Evolutionary conservation across 768 basidiomycete species (phyloP), one percentile per base, ranked within the genome.

Genomic region (Rubroboletus satanas): DNA sequence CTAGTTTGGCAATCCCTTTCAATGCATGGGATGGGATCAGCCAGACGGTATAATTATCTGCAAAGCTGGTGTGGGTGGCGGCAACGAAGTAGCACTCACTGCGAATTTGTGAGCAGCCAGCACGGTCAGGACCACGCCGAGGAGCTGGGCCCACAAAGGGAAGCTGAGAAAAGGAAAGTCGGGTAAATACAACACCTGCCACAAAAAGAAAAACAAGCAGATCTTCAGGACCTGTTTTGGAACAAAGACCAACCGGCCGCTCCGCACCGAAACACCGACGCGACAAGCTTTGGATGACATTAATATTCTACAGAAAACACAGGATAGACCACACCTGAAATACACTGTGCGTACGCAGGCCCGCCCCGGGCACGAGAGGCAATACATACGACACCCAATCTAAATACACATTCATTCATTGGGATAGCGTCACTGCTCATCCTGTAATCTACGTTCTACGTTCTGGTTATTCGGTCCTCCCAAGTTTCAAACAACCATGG

Each of bases 181-280:
- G 8, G 43, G 47, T 14, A 35, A 60, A 48, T 46, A 65, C 55
- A 54, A 60, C 51, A 33, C 46, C 29, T 51, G 17, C 58, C 49
- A 26, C 26, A 35, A 59, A 58, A 52, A 56, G 35, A 36, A n/a
- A 15, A 42, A n/a, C 23, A 26, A 26, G 26, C 26, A 26, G 26
- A 7, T n/a, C 28, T n/a, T 35, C 33, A 35, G 42, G 11, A n/a
- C 46, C n/a, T 21, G 21, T 38, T 55, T 50, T 18, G 8, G 43
- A 47, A 44, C 28, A 52, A 17, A 8, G 11, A 23, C n/a, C n/a
- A n/a, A n/a, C 21, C 12, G 5, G 10, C 37, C 51, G 14, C 26
- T 33, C 31, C 17, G 9, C n/a, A 17, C 17, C n/a, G 43, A 18
- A 28, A 44, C 10, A 0, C 18, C 12, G 21, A 29, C 17, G 17